Evolutionary conservation across 2,329 filamentous ascomycete genomes (phyloP).

Genomic region (Clonostachys byssicola): DNA sequence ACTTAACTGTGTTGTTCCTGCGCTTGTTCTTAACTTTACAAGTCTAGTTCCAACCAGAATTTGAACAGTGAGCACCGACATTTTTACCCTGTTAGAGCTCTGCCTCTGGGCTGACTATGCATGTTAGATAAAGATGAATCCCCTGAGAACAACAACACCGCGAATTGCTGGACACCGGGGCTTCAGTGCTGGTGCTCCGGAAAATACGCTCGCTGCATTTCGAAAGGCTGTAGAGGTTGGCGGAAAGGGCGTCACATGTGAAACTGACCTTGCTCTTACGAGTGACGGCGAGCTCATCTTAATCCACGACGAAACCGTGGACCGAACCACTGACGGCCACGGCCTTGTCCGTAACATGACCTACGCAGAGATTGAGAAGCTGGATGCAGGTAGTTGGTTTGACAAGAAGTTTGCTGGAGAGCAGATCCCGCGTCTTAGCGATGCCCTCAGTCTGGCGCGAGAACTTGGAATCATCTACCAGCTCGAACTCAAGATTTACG

Average conservation of each 20-base stretch:
- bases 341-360: constrained; percentile 4
- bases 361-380: constrained; percentile 3
- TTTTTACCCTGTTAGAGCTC: too few species aligned
- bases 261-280: constrained; percentile 5
- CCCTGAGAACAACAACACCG: too few species aligned
- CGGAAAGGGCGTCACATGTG: constrained; percentile 4
- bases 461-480: constrained; percentile 4
- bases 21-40: too few species aligned
- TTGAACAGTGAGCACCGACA: too few species aligned
- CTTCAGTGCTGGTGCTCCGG: constrained; percentile 3
- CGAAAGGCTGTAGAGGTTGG: constrained; percentile 1
- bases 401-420: constrained; percentile 3
- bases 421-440: constrained; percentile 2
- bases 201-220: constrained; percentile 4
- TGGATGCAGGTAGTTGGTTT: constrained; percentile 5
- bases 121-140: too few species aligned
- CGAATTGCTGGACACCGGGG: constrained; percentile 4
- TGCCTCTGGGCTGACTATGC: too few species aligned
- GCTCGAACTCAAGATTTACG: constrained; percentile 6
- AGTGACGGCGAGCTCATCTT: constrained; percentile 4
- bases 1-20: too few species aligned
- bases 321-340: constrained; percentile 5
- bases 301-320: constrained; percentile 5
- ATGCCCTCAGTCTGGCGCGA: constrained; percentile 3
- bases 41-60: too few species aligned